These are phyloP conservation scores for Raphanus hybrid DNA, from an alignment of 441 rosid genomes.

Conservation along the genomic window DNA sequence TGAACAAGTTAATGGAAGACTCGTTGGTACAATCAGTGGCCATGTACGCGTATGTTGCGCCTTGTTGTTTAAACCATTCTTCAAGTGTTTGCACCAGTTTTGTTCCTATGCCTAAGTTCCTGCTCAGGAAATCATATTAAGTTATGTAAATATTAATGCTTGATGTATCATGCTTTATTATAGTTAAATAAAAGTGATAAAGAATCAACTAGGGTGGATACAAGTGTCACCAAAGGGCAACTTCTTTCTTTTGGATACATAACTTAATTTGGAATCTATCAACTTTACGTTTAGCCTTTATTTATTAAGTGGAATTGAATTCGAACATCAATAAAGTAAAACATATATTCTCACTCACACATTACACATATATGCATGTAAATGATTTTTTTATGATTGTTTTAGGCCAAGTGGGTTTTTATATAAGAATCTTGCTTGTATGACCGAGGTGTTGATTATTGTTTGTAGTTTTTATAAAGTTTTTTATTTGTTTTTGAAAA, in stretches of 20 bases:
- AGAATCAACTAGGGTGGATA: constrained; percentile 25
- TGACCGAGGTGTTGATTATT: neutral
- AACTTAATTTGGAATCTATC: constrained; percentile 22
- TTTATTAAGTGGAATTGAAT: constrained; percentile 20
- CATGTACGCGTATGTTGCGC: constrained; percentile 71
- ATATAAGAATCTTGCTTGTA: constrained; percentile 9
- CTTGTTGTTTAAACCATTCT: constrained; percentile 68
- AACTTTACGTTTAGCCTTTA: constrained; percentile 1
- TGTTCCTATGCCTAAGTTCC: constrained; percentile 71
- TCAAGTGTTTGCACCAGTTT: constrained; percentile 61
- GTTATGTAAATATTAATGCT: neutral
- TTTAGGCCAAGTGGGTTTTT: constrained; percentile 15
- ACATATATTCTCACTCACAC: constrained; percentile 15
- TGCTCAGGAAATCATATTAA: constrained; percentile 35
- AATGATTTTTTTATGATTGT: neutral
- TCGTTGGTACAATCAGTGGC: constrained; percentile 70
- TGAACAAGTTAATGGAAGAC: constrained; percentile 70
- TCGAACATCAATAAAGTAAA: constrained; percentile 22
- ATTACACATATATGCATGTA: neutral
- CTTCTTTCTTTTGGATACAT: constrained; percentile 14
- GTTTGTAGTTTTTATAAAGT: no score
- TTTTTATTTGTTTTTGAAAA: no score
- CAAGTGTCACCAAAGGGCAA: constrained; percentile 31
- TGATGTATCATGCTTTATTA: neutral
- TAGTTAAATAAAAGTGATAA: neutral